Conservation (phyloP, 1,284 basidiomycete genomes). For the Phlebopus sp. region DNA sequence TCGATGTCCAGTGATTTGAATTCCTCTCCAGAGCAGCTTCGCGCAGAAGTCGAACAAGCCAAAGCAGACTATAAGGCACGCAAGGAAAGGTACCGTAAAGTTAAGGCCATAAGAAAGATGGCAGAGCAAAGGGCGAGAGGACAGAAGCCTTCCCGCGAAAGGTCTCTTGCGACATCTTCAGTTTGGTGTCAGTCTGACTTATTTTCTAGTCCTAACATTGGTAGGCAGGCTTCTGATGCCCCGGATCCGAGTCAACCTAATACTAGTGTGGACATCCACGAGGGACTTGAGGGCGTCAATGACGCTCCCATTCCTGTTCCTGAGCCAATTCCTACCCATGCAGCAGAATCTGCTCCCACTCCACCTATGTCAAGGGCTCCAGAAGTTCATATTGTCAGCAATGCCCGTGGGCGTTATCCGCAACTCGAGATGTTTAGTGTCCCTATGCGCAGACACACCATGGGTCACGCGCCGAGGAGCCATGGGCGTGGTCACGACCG, state of each 20-base stretch:
- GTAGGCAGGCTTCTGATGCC: constrained; percentile 25
- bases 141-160: constrained; percentile 29
- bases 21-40: constrained; percentile 42
- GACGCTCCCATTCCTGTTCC: constrained; percentile 7
- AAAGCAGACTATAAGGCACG: constrained; percentile 63
- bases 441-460: constrained; percentile 40
- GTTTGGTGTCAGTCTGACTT: constrained; percentile 5
- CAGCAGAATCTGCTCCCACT: constrained; percentile 11
- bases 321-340: constrained; percentile 6
- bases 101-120: constrained; percentile 49
- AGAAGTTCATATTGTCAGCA: constrained; percentile 49
- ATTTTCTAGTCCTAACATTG: constrained; percentile 15
- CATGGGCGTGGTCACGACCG: constrained; percentile 30
- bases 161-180: constrained; percentile 23
- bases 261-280: constrained; percentile 1
- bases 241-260: constrained; percentile 8
- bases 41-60: constrained; percentile 62
- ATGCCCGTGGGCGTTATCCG: constrained; percentile 56
- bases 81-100: constrained; percentile 64
- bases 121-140: constrained; percentile 29
- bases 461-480: constrained; percentile 16
- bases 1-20: not conserved
- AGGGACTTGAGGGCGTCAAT: not conserved
- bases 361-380: constrained; percentile 14
- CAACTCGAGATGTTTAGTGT: constrained; percentile 59